Conservation (phyloP, 2,329 filamentous ascomycete species). For the Penicillium hordei region DNA sequence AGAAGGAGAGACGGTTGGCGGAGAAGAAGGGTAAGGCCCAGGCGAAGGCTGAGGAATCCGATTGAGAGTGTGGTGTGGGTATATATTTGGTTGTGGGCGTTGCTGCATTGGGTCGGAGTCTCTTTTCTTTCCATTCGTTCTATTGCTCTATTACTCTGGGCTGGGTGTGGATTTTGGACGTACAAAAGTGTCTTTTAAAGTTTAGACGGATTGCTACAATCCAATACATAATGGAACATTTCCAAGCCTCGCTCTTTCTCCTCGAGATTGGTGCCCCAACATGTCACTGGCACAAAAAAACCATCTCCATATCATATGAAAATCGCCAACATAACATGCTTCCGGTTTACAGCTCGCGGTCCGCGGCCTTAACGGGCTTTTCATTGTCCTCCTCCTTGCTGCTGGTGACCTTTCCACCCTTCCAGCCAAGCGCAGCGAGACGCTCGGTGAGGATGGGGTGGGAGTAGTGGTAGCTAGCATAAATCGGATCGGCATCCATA, state of each 20-base stretch:
- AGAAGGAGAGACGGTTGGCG: slow-evolving; percentile 54
- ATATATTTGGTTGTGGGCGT: slow-evolving; percentile 23
- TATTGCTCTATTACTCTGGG: slow-evolving; percentile 10
- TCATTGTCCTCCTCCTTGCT: slow-evolving; percentile 55
- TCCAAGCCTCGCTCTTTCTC: slow-evolving; percentile 1
- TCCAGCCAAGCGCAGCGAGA: slow-evolving; percentile 86
- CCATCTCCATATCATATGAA: background rate
- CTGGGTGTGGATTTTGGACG: slow-evolving; percentile 7
- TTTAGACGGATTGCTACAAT: slow-evolving; percentile 11
- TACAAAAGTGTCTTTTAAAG: slow-evolving; percentile 16
- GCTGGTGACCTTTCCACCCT: slow-evolving; percentile 54
- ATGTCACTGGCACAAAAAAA: background rate
- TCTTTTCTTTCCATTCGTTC: slow-evolving; percentile 12
- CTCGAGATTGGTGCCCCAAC: background rate
- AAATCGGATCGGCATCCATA: slow-evolving; percentile 99
- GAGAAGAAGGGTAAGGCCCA: slow-evolving; percentile 43
- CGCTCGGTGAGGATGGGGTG: slow-evolving; percentile 95
- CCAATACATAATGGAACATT: slow-evolving; percentile 12
- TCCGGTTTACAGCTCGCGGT: slow-evolving; percentile 67
- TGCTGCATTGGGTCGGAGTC: slow-evolving; percentile 31
- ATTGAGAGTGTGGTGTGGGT: slow-evolving; percentile 18
- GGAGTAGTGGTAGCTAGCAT: slow-evolving; percentile 97
- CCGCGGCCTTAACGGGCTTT: slow-evolving; percentile 67
- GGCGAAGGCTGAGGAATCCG: slow-evolving; percentile 29
- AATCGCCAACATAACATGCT: background rate